phyloP scores from a whole-genome alignment of 805 yeast species.

The Yarrowia phangngaensis region DNA sequence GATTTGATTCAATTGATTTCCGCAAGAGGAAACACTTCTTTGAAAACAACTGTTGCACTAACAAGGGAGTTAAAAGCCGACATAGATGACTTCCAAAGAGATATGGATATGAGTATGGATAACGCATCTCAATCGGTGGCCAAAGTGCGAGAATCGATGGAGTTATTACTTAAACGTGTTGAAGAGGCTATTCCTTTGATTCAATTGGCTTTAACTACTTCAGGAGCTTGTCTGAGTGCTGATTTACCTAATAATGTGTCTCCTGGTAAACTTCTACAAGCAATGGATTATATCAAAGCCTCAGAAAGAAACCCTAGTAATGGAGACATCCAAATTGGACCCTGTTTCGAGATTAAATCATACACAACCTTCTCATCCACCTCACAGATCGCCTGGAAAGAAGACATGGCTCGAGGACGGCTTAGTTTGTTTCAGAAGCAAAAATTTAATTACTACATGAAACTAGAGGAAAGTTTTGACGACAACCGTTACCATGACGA shows the following conservation, averaged over 20 bases:
- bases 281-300: slow-evolving; percentile 45
- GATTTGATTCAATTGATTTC: slow-evolving; percentile 58
- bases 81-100: slow-evolving; percentile 53
- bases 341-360: slow-evolving; percentile 52
- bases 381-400: slow-evolving; percentile 66
- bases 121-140: slow-evolving; percentile 39
- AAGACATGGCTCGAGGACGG: slow-evolving; percentile 56
- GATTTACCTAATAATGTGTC: slow-evolving; percentile 52
- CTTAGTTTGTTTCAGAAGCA: slow-evolving; percentile 43
- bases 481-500: slow-evolving; percentile 72
- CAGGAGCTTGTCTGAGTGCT: slow-evolving; percentile 58
- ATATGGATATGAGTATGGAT: slow-evolving; percentile 32
- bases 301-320: slow-evolving; percentile 30
- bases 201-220: slow-evolving; percentile 60
- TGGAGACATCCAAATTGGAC: slow-evolving; percentile 50
- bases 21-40: slow-evolving; percentile 36
- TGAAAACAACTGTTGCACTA: slow-evolving; percentile 53
- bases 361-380: slow-evolving; percentile 52
- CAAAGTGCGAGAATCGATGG: slow-evolving; percentile 51
- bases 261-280: slow-evolving; percentile 63
- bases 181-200: slow-evolving; percentile 68
- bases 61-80: slow-evolving; percentile 55
- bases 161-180: slow-evolving; percentile 48
- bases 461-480: slow-evolving; percentile 55
- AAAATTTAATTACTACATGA: slow-evolving; percentile 45